Conservation (phyloP, 108 stramenopile genomes). For the Epithemia pelagica region DNA sequence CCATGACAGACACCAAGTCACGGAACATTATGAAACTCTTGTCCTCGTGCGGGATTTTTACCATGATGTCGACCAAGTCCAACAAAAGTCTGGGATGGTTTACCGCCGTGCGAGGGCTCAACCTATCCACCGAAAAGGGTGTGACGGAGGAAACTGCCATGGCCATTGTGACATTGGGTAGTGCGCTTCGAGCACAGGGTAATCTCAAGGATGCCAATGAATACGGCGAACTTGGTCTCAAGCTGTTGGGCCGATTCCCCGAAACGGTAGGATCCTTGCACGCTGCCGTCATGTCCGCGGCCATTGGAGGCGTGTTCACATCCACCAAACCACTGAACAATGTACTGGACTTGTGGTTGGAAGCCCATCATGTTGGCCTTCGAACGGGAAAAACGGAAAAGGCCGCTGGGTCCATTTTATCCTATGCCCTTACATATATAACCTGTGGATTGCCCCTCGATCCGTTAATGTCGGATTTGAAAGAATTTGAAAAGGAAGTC, state of each 20-base stretch:
- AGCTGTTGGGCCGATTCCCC: slow-evolving; percentile 2
- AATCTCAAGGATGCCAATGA: background rate
- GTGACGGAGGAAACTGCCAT: background rate
- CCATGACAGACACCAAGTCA: slow-evolving; percentile 16
- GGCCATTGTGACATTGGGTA: background rate
- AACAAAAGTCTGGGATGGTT: background rate
- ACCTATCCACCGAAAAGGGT: background rate
- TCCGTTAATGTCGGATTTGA: slow-evolving; percentile 19
- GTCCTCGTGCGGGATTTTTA: background rate
- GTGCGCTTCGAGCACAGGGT: background rate
- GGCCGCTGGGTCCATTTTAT: slow-evolving; percentile 11
- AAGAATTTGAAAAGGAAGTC: slow-evolving; percentile 14
- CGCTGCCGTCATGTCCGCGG: background rate
- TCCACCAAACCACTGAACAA: slow-evolving; percentile 19
- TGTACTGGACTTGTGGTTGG: slow-evolving; percentile 24
- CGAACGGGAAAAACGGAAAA: slow-evolving; percentile 13
- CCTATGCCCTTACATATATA: slow-evolving; percentile 18
- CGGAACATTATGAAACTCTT: background rate
- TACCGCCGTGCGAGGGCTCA: background rate
- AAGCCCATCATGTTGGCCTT: slow-evolving; percentile 15
- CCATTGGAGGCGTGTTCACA: slow-evolving; percentile 3
- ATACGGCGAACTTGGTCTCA: background rate
- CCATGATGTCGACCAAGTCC: background rate
- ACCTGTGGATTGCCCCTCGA: slow-evolving; percentile 25
- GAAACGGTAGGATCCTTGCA: slow-evolving; percentile 10